Evolutionary conservation across 768 basidiomycete species (phyloP).

Genomic region (Paxillus rubicundulus): DNA sequence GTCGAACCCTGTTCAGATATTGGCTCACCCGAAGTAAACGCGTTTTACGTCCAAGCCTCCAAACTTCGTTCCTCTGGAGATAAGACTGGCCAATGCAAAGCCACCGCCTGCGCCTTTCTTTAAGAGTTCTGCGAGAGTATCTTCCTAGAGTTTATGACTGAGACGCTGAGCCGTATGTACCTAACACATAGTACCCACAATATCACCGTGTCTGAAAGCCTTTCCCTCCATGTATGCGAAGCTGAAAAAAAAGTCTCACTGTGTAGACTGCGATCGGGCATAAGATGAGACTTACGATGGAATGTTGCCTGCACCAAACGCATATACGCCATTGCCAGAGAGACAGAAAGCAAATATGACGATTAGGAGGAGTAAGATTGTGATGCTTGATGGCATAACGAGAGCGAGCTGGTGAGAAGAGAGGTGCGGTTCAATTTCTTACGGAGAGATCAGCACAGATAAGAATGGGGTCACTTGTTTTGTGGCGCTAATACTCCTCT

Average conservation of each 20-base stretch:
- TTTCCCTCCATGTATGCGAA: slow-evolving; percentile 85
- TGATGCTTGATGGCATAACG: slow-evolving; percentile 24
- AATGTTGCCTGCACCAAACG: slow-evolving; percentile 86
- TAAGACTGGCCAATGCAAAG: slow-evolving; percentile 56
- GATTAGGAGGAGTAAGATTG: slow-evolving; percentile 45
- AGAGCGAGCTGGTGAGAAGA: neutral
- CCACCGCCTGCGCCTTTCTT: slow-evolving; percentile 53
- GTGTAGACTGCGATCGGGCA: neutral
- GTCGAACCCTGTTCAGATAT: neutral
- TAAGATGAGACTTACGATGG: slow-evolving; percentile 49
- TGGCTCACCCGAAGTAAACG: slow-evolving; percentile 73
- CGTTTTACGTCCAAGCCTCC: slow-evolving; percentile 78
- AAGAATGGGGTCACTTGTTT: too few species aligned
- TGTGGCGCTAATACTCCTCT: too few species aligned
- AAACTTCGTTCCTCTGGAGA: slow-evolving; percentile 67
- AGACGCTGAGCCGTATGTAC: slow-evolving; percentile 10
- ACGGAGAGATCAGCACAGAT: neutral
- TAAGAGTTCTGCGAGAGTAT: slow-evolving; percentile 56
- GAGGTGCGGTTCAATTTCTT: neutral
- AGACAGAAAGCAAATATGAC: slow-evolving; percentile 56
- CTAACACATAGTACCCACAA: slow-evolving; percentile 43
- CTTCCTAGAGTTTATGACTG: slow-evolving; percentile 51
- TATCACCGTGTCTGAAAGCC: slow-evolving; percentile 88
- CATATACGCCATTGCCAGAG: slow-evolving; percentile 57
- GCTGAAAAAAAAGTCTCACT: slow-evolving; percentile 33